Percentiles rank a stretch among this genome's conserved stretches.
Evolutionary conservation across 805 yeast species (phyloP).

Genomic region (Candida alai): DNA sequence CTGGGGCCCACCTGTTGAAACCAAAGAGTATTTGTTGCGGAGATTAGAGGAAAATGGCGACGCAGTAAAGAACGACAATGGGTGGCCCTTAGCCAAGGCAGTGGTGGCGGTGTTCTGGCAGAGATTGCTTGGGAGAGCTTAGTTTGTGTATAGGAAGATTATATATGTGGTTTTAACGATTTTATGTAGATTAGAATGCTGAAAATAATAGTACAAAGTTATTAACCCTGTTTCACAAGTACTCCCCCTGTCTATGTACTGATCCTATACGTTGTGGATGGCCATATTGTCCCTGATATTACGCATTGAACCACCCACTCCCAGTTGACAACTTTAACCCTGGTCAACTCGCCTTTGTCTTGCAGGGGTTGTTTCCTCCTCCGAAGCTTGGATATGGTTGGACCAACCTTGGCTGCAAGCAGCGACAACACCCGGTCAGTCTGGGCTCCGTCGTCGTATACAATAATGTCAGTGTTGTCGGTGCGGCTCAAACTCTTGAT

Average conservation of each 20-base stretch:
- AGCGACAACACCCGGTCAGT: conserved; percentile 1
- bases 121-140: conserved; percentile 19
- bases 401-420: no score
- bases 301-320: conserved; percentile 68
- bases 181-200: conserved; percentile 1
- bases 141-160: not conserved
- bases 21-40: conserved; percentile 83
- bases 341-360: not conserved
- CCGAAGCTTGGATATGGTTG: not conserved
- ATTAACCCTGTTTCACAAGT: no score
- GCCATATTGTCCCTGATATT: conserved; percentile 38
- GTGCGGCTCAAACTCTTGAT: conserved; percentile 7
- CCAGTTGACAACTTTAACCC: conserved; percentile 44
- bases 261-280: conserved; percentile 12
- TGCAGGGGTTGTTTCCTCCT: not conserved
- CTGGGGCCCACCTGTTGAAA: conserved; percentile 96
- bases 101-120: conserved; percentile 29
- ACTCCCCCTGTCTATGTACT: conserved; percentile 3
- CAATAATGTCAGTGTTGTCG: conserved; percentile 15
- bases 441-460: conserved; percentile 25
- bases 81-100: conserved; percentile 66
- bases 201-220: no score
- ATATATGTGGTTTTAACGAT: conserved; percentile 4
- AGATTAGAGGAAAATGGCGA: conserved; percentile 95
- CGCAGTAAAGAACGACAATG: conserved; percentile 81